Evolutionary conservation across 2,329 filamentous ascomycete genomes (phyloP).

Genomic region (Penicillium olsonii): DNA sequence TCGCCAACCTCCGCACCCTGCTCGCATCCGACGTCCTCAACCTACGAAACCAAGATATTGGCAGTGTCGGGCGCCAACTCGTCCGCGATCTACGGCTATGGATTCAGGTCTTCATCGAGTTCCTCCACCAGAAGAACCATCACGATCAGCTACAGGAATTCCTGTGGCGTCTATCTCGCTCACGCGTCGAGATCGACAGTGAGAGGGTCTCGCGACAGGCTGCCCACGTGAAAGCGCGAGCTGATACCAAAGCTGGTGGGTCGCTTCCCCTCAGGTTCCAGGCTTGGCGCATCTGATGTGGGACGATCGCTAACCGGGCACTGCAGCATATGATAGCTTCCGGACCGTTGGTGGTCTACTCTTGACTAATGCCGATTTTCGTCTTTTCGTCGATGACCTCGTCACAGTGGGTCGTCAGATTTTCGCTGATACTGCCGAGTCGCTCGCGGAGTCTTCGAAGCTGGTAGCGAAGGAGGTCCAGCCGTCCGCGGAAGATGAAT

Average conservation of each 20-base stretch:
- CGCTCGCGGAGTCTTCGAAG: constrained; percentile 73
- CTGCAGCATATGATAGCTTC: constrained; percentile 73
- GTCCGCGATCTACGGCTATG: constrained; percentile 71
- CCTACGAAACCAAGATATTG: constrained; percentile 71
- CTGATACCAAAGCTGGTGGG: constrained; percentile 69
- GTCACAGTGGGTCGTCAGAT: constrained; percentile 78
- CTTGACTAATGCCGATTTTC: constrained; percentile 86
- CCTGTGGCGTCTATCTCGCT: constrained; percentile 78
- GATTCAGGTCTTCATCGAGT: constrained; percentile 77
- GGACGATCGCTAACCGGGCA: constrained; percentile 16
- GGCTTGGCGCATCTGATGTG: constrained; percentile 1
- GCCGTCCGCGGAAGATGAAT: constrained; percentile 63
- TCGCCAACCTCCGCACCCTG: constrained; percentile 76
- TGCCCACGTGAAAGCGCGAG: constrained; percentile 64
- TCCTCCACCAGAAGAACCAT: constrained; percentile 79
- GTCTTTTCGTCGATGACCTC: constrained; percentile 79
- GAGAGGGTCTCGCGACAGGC: constrained; percentile 64
- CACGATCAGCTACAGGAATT: constrained; percentile 89
- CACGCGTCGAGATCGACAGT: constrained; percentile 69
- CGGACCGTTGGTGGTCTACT: constrained; percentile 82
- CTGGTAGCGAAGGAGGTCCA: constrained; percentile 73
- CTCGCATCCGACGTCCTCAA: constrained; percentile 78
- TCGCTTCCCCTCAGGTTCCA: constrained; percentile 2
- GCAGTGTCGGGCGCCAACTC: constrained; percentile 72
- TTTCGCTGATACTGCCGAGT: constrained; percentile 81